Evolutionary conservation across 1,139 yeast genomes (phyloP).

Genomic region (Fermentozyma sake): DNA sequence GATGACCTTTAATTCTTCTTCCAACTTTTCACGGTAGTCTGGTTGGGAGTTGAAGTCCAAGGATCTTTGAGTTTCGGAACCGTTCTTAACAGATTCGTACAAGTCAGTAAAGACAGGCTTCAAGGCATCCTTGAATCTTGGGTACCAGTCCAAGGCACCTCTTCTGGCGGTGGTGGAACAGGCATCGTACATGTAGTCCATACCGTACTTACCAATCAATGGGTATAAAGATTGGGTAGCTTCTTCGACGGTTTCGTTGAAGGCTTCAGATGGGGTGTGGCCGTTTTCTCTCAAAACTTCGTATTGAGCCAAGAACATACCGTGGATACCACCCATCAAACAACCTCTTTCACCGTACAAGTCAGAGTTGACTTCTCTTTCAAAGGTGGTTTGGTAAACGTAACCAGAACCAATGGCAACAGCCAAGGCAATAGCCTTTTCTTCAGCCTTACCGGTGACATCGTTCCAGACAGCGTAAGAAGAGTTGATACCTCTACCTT

Average conservation of each 20-base stretch:
- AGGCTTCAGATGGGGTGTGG: conserved; percentile 99
- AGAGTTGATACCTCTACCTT: conserved; percentile 99
- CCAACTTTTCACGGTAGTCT: conserved; percentile 96
- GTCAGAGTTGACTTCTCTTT: conserved; percentile 98
- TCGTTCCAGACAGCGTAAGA: conserved; percentile 99
- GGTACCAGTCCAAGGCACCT: conserved; percentile 99
- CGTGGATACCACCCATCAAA: conserved; percentile 99
- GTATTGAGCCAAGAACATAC: conserved; percentile 99
- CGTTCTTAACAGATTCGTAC: conserved; percentile 92
- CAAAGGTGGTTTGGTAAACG: conserved; percentile 99
- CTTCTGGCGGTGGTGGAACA: conserved; percentile 99
- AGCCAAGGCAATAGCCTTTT: conserved; percentile 97
- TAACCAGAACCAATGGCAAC: conserved; percentile 99
- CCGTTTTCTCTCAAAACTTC: conserved; percentile 99
- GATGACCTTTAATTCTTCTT: conserved; percentile 86
- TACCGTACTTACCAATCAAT: conserved; percentile 97
- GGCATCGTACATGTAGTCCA: conserved; percentile 99
- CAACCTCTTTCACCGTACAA: conserved; percentile 99
- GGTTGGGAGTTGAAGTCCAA: conserved; percentile 96
- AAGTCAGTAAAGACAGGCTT: conserved; percentile 97
- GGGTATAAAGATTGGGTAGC: conserved; percentile 99
- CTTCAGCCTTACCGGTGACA: conserved; percentile 98
- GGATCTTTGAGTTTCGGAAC: conserved; percentile 96
- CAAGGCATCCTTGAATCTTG: conserved; percentile 96
- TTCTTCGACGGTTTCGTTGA: conserved; percentile 99